Conservation (phyloP, 768 basidiomycete species). For the Infundibulicybe gibba region DNA sequence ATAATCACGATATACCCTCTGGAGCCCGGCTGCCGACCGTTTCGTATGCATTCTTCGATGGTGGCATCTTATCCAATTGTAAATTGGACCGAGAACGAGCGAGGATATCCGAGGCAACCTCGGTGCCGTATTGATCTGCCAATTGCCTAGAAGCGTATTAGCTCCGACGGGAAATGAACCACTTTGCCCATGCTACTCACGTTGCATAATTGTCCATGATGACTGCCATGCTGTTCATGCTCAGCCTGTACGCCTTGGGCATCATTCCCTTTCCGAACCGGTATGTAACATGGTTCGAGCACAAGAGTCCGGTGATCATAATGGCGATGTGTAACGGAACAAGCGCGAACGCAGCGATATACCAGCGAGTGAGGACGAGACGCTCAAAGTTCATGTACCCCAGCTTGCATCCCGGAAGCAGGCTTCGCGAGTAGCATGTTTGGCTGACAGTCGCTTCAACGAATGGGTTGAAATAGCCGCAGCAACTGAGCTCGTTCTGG, state of each 20-base stretch:
- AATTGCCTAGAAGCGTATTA: constrained; percentile 42
- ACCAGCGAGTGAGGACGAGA: constrained; percentile 57
- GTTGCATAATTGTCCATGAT: constrained; percentile 84
- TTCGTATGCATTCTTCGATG: no score
- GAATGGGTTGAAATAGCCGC: constrained; percentile 79
- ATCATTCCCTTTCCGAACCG: constrained; percentile 88
- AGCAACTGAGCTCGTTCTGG: constrained; percentile 73
- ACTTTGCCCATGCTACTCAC: constrained; percentile 30
- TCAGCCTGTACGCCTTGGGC: constrained; percentile 77
- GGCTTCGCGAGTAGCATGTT: constrained; percentile 68
- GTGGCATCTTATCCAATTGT: constrained; percentile 19
- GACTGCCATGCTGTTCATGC: constrained; percentile 66
- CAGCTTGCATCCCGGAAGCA: constrained; percentile 73
- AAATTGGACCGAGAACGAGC: constrained; percentile 47
- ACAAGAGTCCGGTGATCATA: constrained; percentile 64
- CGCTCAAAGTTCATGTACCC: constrained; percentile 57
- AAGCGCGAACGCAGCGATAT: constrained; percentile 55
- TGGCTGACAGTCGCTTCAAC: constrained; percentile 73
- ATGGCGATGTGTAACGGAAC: constrained; percentile 64
- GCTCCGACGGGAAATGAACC: neutral
- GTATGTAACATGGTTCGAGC: constrained; percentile 82
- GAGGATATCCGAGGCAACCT: constrained; percentile 52
- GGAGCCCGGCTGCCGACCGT: no score
- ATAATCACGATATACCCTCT: no score
- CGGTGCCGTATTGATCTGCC: constrained; percentile 62